Evolutionary conservation across 23 red algal species (phyloP), one percentile per base, ranked within the genome.

Genomic region (Gracilaria caudata): DNA sequence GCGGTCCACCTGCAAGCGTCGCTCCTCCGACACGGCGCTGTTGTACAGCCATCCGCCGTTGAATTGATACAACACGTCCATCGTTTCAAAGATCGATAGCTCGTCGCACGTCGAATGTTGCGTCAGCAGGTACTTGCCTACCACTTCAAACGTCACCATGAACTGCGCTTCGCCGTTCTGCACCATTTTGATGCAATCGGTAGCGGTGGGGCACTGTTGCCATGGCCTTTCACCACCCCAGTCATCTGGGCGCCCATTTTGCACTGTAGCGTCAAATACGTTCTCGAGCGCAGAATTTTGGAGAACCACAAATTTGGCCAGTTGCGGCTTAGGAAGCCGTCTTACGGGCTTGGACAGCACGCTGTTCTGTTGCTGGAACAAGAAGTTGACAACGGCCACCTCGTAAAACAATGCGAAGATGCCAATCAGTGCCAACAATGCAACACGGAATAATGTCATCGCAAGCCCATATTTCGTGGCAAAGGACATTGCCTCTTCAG

Each of bases 401-500:
- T 86, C 82, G 61, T 86, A 86, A 43, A 86, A 86, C 12, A 86
- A 30, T 1, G 82, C 82, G 49, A 86, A 86, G 61, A 86, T 68
- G 13, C 33, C 61, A n/a, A 71, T 26, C 12, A 86, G 30, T 1
- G 82, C 82, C 24, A 86, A 37, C 30, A 86, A 35, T 16, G 82
- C 61, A 30, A 73, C 59, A 8, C 82, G 61, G 36, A 86, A 86
- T 44, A 86, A 20, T 32, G 82, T 71, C 64, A 86, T 73, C 11
- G 61, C 38, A 25, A 86, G 51, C 2, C 82, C 82, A 20, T 86
- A 86, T 66, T 86, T 86, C 41, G 61, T 73, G 25, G 64, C 65
- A 36, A 83, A 83, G 24, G 57, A 46, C 58, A 83, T 23, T 37
- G 79, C 58, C 13, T 66, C 39, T 1, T 23, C 58, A 26, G 51